Percentiles rank a stretch among this genome's conserved stretches.
Conservation (phyloP, 305 asterid species). For the Fraxinus floribunda region DNA sequence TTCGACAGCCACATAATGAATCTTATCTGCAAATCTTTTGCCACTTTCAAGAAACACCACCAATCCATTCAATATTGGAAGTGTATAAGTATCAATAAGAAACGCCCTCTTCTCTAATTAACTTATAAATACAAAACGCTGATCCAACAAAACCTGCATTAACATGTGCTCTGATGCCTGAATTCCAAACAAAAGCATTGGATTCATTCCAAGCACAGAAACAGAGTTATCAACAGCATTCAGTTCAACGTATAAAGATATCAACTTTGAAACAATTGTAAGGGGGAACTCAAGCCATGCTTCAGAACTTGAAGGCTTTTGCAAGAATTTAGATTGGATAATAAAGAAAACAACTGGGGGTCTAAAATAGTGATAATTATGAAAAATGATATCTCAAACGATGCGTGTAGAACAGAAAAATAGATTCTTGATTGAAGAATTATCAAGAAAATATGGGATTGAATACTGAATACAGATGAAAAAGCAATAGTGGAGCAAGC, state of each 20-base stretch:
- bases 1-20: conserved; percentile 36
- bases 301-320: neutral
- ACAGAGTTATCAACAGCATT: neutral
- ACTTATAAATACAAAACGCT: neutral
- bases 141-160: neutral
- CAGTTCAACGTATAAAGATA: neutral
- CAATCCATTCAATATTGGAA: neutral
- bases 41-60: neutral
- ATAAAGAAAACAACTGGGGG: neutral
- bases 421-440: neutral
- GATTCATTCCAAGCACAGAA: neutral
- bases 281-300: neutral
- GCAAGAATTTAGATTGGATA: neutral
- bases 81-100: neutral
- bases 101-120: neutral
- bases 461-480: neutral
- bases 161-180: neutral
- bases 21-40: conserved; percentile 21
- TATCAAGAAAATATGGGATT: neutral
- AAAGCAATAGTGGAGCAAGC: neutral
- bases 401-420: neutral
- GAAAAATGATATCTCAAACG: neutral
- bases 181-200: neutral
- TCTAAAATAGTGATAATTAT: neutral
- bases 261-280: neutral